Percentiles rank a stretch among this genome's conserved stretches.
Conservation (phyloP, 2,329 filamentous ascomycete genomes). For the Nannizziopsis barbatae region DNA sequence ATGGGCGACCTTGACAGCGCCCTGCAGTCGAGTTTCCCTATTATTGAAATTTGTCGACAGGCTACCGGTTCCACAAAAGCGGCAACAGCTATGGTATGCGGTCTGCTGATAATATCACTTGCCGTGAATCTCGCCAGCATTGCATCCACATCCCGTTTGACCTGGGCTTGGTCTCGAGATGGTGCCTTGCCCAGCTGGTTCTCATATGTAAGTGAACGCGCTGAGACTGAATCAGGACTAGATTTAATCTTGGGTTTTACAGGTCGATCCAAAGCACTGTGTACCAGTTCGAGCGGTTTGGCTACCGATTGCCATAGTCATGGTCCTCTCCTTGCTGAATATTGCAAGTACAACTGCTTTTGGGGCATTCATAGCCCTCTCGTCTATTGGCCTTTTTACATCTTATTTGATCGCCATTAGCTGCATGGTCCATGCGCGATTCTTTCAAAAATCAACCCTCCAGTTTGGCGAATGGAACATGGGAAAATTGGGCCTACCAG, state of each 20-base stretch:
- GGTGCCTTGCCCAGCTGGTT: constrained; percentile 36
- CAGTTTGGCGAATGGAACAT: constrained; percentile 26
- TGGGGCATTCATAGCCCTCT: constrained; percentile 31
- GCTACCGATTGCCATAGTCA: constrained; percentile 25
- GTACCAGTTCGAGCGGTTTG: constrained; percentile 32
- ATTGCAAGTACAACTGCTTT: constrained; percentile 32
- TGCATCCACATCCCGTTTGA: constrained; percentile 39
- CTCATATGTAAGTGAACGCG: constrained; percentile 18
- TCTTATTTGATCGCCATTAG: constrained; percentile 33
- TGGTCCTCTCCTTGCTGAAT: constrained; percentile 30
- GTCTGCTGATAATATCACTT: constrained; percentile 31
- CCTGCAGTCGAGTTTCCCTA: constrained; percentile 28
- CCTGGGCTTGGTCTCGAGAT: constrained; percentile 42
- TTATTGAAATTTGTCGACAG: constrained; percentile 35
- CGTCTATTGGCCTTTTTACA: constrained; percentile 29
- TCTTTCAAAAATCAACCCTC: constrained; percentile 19
- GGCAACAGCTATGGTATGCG: constrained; percentile 32
- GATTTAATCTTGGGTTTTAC: constrained; percentile 13
- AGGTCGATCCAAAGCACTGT: constrained; percentile 25
- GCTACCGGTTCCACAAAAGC: constrained; percentile 33
- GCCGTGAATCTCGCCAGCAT: constrained; percentile 34
- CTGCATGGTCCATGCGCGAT: constrained; percentile 26
- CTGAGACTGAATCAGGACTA: neutral
- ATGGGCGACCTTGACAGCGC: constrained; percentile 32
- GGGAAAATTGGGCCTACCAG: constrained; percentile 20